Evolutionary conservation across 106 monocot species (phyloP).

Genomic region (Phalaenopsis aphrodite): DNA sequence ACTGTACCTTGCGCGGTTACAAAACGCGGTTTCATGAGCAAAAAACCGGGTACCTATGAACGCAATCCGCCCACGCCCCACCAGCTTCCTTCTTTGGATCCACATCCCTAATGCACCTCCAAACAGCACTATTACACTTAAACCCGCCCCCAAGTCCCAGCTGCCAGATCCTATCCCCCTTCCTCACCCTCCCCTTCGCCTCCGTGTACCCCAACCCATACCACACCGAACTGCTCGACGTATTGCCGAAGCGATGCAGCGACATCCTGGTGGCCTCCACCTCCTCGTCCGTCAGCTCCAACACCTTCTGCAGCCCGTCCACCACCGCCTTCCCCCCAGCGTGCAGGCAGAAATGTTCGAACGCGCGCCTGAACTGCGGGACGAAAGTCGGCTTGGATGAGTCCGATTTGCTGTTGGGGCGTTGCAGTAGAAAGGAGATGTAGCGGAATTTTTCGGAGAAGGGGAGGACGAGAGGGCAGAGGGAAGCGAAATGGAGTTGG

Average conservation of each 20-base stretch:
- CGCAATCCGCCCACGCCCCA: neutral
- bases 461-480: slow-evolving; percentile 10
- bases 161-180: slow-evolving; percentile 26
- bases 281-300: slow-evolving; percentile 5
- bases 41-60: neutral
- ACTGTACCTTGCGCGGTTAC: too few species aligned
- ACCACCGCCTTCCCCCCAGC: slow-evolving; percentile 11
- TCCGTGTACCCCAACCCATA: slow-evolving; percentile 15
- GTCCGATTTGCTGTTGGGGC: neutral
- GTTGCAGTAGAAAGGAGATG: neutral
- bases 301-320: neutral
- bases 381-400: neutral
- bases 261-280: slow-evolving; percentile 18
- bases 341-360: slow-evolving; percentile 14
- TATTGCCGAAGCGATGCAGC: slow-evolving; percentile 21
- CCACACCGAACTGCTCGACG: slow-evolving; percentile 25
- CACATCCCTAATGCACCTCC: slow-evolving; percentile 1
- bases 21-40: too few species aligned
- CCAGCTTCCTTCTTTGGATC: neutral
- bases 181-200: slow-evolving; percentile 12
- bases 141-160: slow-evolving; percentile 12
- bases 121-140: slow-evolving; percentile 35
- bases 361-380: neutral
- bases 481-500: neutral
- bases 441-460: neutral